Base-by-base conservation (phyloP, 306 rosid genomes). In the Trichosanthes truncata region DNA sequence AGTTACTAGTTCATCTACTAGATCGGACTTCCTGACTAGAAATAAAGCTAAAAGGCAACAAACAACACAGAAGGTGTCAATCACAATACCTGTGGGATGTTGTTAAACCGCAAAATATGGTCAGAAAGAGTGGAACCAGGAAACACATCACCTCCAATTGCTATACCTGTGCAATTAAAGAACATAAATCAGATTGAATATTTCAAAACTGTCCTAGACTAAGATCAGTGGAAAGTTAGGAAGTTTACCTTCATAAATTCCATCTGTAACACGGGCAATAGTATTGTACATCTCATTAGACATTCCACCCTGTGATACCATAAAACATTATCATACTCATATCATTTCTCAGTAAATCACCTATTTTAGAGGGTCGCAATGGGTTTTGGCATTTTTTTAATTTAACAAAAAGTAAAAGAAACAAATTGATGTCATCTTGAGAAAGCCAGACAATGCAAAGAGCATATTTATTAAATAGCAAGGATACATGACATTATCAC, bases 131-230 rank as follows among this genome's bases (percentile, higher is more conserved):
- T 96, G 82, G 99, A 96, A 63, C 99, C 98, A 0, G 97, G 99
- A 85, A 96, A 96, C 85, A 96, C 99, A 81, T 96, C 99, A 78
- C 99, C 99, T 87, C 99, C 99, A 86, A 96, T 96, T 73, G 99
- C 97, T 87, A 96, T 87, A 82, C 99, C 99, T 95, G 46, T 45
- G 66, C 53, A 31, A 66, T 76, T 83, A 80, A 85, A 38, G 74
- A 40, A 67, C 4, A 6, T n/a, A 71, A 82, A 57, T 43, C 36
- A 6, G 33, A 31, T 62, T 46, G 82, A 52, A 66, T 52, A 65
- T 74, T 77, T 52, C 23, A 81, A 84, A 74, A 62, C 62, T 36
- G 23, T 31, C 18, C 78, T 9, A 74, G 25, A 74, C 62, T 74
- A 74, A 31, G 10, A 74, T 25, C 41, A 48, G 41, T 17, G 21